phyloP scores from a whole-genome alignment of 2,329 filamentous ascomycete genomes.

The Hypomyces rosellus region DNA sequence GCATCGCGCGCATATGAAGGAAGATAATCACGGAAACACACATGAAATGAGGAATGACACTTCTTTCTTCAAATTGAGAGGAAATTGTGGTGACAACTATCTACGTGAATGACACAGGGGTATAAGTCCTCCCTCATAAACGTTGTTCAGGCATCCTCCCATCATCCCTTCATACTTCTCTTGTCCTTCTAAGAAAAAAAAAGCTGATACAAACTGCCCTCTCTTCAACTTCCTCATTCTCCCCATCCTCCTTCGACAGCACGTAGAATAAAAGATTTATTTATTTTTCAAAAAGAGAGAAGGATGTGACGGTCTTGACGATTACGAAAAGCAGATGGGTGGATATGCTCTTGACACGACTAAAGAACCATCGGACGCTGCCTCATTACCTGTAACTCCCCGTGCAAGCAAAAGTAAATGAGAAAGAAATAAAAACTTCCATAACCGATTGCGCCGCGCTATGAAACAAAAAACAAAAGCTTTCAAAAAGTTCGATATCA shows the following conservation, averaged over 20 bases:
- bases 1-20: no score
- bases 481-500: slow-evolving; percentile 3
- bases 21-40: not conserved
- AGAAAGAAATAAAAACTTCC: slow-evolving; percentile 5
- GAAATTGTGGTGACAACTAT: not conserved
- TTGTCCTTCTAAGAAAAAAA: no score
- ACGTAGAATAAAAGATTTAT: not conserved
- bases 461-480: slow-evolving; percentile 9
- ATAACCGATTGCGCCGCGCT: slow-evolving; percentile 17
- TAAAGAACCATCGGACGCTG: not conserved
- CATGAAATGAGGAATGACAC: not conserved
- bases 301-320: not conserved
- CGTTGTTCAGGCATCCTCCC: not conserved
- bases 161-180: not conserved
- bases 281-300: not conserved
- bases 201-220: no score
- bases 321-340: not conserved
- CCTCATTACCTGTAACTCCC: no score
- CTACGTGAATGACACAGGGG: not conserved
- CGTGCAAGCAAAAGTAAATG: not conserved
- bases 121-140: not conserved
- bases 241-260: not conserved
- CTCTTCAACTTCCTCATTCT: not conserved
- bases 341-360: not conserved
- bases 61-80: not conserved